phyloP scores from a whole-genome alignment of 2,329 filamentous ascomycete species.

The Penicillium sp. region DNA sequence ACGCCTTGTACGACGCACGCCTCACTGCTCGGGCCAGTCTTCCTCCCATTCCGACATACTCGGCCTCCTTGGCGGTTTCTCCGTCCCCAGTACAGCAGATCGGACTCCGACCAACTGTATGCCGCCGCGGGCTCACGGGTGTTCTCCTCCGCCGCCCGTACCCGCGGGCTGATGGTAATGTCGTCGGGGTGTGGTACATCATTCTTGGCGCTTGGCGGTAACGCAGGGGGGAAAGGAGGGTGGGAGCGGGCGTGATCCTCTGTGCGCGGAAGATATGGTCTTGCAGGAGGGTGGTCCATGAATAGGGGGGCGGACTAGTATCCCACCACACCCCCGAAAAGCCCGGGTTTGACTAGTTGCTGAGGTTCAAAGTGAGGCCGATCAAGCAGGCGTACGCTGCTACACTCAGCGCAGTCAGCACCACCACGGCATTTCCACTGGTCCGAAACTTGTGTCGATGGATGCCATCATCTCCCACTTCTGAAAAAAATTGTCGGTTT shows the following conservation, averaged over 20 bases:
- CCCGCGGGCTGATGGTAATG: slow-evolving; percentile 11
- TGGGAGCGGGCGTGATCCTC: slow-evolving; percentile 15
- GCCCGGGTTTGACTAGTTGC: slow-evolving; percentile 26
- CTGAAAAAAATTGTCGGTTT: slow-evolving; percentile 86
- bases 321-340: not conserved
- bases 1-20: slow-evolving; percentile 23
- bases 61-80: slow-evolving; percentile 29
- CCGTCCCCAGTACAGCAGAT: slow-evolving; percentile 21
- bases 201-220: slow-evolving; percentile 43
- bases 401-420: slow-evolving; percentile 66
- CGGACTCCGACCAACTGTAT: slow-evolving; percentile 29
- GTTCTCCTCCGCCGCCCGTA: slow-evolving; percentile 22
- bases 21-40: slow-evolving; percentile 26
- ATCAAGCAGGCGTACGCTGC: slow-evolving; percentile 67
- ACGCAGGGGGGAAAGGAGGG: slow-evolving; percentile 33
- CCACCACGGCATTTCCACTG: slow-evolving; percentile 69
- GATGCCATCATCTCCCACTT: slow-evolving; percentile 63
- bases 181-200: slow-evolving; percentile 28
- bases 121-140: slow-evolving; percentile 24
- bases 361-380: slow-evolving; percentile 62
- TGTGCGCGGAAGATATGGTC: slow-evolving; percentile 20
- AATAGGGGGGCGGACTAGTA: not conserved
- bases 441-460: slow-evolving; percentile 68
- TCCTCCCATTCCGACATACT: slow-evolving; percentile 27
- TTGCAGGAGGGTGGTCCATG: slow-evolving; percentile 5